Evolutionary conservation across 2,329 filamentous ascomycete species (phyloP), one percentile per base, ranked within the genome.

Genomic region (Pseudocercospora fuligena): DNA sequence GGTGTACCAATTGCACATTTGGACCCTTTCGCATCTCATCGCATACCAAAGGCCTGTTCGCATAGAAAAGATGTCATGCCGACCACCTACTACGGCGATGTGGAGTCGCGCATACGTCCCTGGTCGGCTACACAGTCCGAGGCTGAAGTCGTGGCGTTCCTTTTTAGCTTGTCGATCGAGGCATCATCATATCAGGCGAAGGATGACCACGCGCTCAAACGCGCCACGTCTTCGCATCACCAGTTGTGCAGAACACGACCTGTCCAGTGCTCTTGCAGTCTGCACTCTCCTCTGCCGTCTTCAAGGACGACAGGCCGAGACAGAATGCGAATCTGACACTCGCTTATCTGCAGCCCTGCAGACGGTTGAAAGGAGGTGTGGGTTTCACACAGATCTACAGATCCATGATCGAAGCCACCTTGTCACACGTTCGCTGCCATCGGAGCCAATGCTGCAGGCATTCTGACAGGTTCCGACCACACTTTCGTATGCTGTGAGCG

Each of bases 371-470:
- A 21, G 46, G 23, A 21, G 46, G 9, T 23, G 43, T 23, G 43
- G 43, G 14, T 53, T 19, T 29, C 23, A 29, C 51, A 31, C 36
- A 54, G 23, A 54, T 54, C 51, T 54, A 54, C 51, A 54, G 23
- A 54, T 54, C 51, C 25, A 23, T 49, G 51, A n/a, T 40, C 36
- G 36, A 40, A 16, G 36, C 36, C 54, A 33, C 54, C 54, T 31
- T 58, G 54, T 58, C 54, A 58, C 54, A 51, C 27, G 7, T 58
- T 25, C 29, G 29, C 25, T 25, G 54, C 54, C 16, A 58, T 58
- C 54, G 54, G 54, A 9, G n/a, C 54, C 54, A 33, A 33, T n/a
- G 16, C 51, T 54, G 51, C 51, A 54, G 51, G 51, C 51, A 54
- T 54, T 54, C 51, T 54, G 51, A 54, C 51, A 54, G 11, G 2